phyloP scores from a whole-genome alignment of 306 rosid species.

The Cucumis hystrix region DNA sequence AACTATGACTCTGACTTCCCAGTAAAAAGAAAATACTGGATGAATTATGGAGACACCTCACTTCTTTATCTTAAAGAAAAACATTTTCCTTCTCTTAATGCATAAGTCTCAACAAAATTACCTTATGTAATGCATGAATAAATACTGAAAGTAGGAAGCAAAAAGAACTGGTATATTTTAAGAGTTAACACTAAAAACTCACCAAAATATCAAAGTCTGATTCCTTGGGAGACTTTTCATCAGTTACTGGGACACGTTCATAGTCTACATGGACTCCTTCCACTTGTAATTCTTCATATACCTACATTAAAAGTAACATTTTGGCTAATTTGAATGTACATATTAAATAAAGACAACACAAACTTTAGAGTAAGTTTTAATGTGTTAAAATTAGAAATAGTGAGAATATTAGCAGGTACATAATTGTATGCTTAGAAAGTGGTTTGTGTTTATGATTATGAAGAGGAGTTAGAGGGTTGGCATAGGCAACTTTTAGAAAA shows the following conservation, averaged over 20 bases:
- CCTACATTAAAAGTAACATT: slow-evolving; percentile 32
- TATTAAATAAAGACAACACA: not conserved
- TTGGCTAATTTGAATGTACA: slow-evolving; percentile 12
- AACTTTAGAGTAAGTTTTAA: slow-evolving; percentile 6
- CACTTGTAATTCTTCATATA: slow-evolving; percentile 62
- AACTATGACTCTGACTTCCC: not conserved
- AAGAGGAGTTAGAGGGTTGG: not conserved
- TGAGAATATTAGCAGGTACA: not conserved
- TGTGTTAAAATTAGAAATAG: not conserved
- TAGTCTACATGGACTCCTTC: slow-evolving; percentile 80
- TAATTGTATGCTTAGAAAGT: not conserved
- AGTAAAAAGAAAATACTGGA: not conserved
- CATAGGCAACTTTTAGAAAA: not conserved
- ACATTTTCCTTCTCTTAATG: not conserved
- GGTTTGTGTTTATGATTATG: not conserved
- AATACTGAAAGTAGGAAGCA: not conserved
- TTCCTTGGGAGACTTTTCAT: slow-evolving; percentile 87
- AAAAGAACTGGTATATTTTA: not conserved
- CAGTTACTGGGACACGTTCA: slow-evolving; percentile 91
- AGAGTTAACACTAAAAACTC: slow-evolving; percentile 16
- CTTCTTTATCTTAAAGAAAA: not conserved
- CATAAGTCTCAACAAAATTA: not conserved
- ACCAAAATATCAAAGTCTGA: slow-evolving; percentile 82
- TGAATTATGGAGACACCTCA: not conserved
- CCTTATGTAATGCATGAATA: not conserved